phyloP scores from a whole-genome alignment of 768 basidiomycete genomes.

The Agrocybe praecox region DNA sequence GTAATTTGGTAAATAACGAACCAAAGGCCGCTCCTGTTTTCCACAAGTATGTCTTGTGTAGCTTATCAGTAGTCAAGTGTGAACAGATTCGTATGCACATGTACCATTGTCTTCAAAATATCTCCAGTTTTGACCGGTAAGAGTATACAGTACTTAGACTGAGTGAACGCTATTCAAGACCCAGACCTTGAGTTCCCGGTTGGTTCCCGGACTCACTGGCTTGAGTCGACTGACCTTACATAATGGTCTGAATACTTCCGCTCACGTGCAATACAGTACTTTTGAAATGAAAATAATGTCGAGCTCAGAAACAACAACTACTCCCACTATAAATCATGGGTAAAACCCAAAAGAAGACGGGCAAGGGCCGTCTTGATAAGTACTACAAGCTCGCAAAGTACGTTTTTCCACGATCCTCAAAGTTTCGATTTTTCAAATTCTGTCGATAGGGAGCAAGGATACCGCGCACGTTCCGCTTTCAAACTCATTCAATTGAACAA shows the following conservation, averaged over 20 bases:
- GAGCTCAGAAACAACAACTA: neutral
- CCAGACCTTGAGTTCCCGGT: no score
- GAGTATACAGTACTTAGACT: no score
- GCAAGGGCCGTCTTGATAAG: conserved; percentile 94
- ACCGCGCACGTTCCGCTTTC: conserved; percentile 98
- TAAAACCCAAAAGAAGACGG: conserved; percentile 92
- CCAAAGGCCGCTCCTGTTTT: conserved; percentile 44
- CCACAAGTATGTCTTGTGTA: conserved; percentile 34
- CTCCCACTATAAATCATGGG: conserved; percentile 46
- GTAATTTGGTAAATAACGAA: conserved; percentile 22
- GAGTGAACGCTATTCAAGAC: no score
- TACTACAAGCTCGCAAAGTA: conserved; percentile 97
- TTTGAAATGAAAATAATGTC: conserved; percentile 6
- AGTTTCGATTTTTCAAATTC: conserved; percentile 8
- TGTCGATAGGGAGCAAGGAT: conserved; percentile 88
- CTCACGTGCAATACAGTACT: neutral
- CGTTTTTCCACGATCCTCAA: conserved; percentile 9
- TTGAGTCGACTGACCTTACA: no score
- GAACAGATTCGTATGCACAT: neutral
- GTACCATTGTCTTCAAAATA: neutral
- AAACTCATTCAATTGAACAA: conserved; percentile 99
- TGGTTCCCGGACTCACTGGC: no score
- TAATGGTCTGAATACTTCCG: neutral
- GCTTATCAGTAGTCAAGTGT: neutral
- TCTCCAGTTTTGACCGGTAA: no score